These are phyloP conservation scores for Paxillus involutus DNA, from an alignment of 768 basidiomycete species.

Conservation along the genomic window DNA sequence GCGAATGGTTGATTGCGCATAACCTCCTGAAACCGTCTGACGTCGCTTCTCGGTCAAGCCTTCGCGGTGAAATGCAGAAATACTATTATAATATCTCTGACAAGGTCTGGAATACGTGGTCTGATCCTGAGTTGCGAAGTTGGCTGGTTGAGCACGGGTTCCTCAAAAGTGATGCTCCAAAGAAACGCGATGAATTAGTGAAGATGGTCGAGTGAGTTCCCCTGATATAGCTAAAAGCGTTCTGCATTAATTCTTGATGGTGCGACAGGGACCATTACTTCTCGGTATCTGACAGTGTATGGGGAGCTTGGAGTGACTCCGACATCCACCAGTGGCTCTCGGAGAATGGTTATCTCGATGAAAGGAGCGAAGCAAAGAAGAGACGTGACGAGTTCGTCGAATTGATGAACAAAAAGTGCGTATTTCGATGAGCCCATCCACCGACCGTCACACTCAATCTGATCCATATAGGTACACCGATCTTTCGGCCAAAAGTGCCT, in stretches of 20 bases:
- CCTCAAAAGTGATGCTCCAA: slow-evolving; percentile 69
- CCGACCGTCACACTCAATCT: background rate
- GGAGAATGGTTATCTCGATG: slow-evolving; percentile 63
- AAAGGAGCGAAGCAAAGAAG: slow-evolving; percentile 50
- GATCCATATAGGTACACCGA: slow-evolving; percentile 52
- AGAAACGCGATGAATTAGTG: slow-evolving; percentile 72
- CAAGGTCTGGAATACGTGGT: slow-evolving; percentile 66
- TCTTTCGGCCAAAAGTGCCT: slow-evolving; percentile 41
- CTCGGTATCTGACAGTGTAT: slow-evolving; percentile 58
- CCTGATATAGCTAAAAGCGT: background rate
- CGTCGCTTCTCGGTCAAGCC: slow-evolving; percentile 52
- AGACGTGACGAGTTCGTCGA: slow-evolving; percentile 76
- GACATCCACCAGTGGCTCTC: slow-evolving; percentile 74
- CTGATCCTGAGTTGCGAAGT: slow-evolving; percentile 68
- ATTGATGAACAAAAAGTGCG: slow-evolving; percentile 70
- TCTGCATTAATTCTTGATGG: background rate
- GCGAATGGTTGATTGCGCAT: slow-evolving; percentile 82
- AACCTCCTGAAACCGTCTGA: slow-evolving; percentile 63
- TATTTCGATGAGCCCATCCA: background rate
- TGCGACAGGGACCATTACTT: slow-evolving; percentile 62
- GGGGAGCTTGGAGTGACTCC: slow-evolving; percentile 70
- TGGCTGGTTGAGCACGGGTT: slow-evolving; percentile 80
- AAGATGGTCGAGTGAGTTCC: slow-evolving; percentile 62
- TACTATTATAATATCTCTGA: slow-evolving; percentile 72
- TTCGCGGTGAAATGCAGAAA: slow-evolving; percentile 65